A percentile compares a stretch with the other conserved stretches of the same genome.
Evolutionary conservation across 78 protist genomes (phyloP).

Genomic region (Monosiga brevicollis): DNA sequence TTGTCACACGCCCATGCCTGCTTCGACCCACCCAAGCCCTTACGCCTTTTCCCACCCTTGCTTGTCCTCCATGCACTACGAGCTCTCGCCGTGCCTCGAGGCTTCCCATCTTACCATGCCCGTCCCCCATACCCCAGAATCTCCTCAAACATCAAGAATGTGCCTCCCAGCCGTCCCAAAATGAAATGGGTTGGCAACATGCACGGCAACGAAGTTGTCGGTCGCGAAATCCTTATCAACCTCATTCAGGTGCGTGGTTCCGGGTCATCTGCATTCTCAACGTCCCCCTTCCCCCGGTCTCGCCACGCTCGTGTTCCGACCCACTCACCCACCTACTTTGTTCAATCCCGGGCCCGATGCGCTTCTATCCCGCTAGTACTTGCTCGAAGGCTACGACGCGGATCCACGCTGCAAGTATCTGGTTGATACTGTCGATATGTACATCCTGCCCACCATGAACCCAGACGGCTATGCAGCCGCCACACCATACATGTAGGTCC

Average conservation of each 20-base stretch:
- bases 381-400: conserved; percentile 7
- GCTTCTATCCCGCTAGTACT: not conserved
- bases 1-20: no score
- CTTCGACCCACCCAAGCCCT: no score
- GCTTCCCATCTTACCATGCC: no score
- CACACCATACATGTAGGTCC: not conserved
- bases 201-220: conserved; percentile 74
- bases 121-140: no score
- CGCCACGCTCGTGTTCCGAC: not conserved
- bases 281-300: no score
- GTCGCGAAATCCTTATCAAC: conserved; percentile 34
- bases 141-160: no score
- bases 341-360: not conserved
- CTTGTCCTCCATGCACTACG: no score
- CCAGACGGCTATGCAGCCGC: conserved; percentile 60
- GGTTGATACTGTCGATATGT: conserved; percentile 23
- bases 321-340: not conserved
- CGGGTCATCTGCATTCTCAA: no score
- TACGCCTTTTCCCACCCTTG: no score
- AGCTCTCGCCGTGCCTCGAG: no score
- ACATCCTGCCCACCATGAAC: conserved; percentile 65
- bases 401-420: conserved; percentile 6
- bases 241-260: no score
- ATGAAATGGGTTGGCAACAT: conserved; percentile 51
- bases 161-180: no score